Conservation (phyloP, 1,139 yeast genomes). For the Nakaseomyces uthaithaninus region DNA sequence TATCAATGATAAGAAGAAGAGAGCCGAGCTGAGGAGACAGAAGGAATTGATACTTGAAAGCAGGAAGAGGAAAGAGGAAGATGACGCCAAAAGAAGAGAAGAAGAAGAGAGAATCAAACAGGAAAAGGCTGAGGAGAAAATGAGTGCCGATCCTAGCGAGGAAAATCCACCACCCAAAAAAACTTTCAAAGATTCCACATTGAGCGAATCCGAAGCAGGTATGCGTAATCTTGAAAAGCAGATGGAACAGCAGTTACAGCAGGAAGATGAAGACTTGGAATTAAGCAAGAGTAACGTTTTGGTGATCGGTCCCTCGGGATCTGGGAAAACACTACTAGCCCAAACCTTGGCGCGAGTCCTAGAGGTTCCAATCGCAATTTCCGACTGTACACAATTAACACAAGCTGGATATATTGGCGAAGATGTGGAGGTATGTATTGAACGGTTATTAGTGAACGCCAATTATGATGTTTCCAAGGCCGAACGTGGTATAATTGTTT, state of each 20-base stretch:
- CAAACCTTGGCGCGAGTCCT: slow-evolving; percentile 42
- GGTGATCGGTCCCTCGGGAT: slow-evolving; percentile 48
- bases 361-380: slow-evolving; percentile 46
- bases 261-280: slow-evolving; percentile 33
- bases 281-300: slow-evolving; percentile 45
- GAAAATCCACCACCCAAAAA: slow-evolving; percentile 7
- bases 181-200: slow-evolving; percentile 8
- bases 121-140: slow-evolving; percentile 12
- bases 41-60: slow-evolving; percentile 12
- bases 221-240: slow-evolving; percentile 28
- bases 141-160: slow-evolving; percentile 7
- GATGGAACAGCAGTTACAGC: slow-evolving; percentile 14
- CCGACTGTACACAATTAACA: slow-evolving; percentile 49
- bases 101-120: slow-evolving; percentile 14
- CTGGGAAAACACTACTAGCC: slow-evolving; percentile 48
- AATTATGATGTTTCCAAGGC: slow-evolving; percentile 42
- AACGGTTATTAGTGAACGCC: slow-evolving; percentile 40
- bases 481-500: slow-evolving; percentile 45
- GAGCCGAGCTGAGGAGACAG: slow-evolving; percentile 18
- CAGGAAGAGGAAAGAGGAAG: slow-evolving; percentile 11
- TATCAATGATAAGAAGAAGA: slow-evolving; percentile 35
- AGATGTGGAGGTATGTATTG: slow-evolving; percentile 47
- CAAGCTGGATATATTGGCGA: slow-evolving; percentile 56
- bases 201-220: slow-evolving; percentile 29
- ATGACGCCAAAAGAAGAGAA: slow-evolving; percentile 8